Percentiles rank a stretch among this genome's conserved stretches.
These are phyloP conservation scores for Trichocladium antarcticum DNA, from an alignment of 495 filamentous ascomycete genomes.

Conservation along the genomic window DNA sequence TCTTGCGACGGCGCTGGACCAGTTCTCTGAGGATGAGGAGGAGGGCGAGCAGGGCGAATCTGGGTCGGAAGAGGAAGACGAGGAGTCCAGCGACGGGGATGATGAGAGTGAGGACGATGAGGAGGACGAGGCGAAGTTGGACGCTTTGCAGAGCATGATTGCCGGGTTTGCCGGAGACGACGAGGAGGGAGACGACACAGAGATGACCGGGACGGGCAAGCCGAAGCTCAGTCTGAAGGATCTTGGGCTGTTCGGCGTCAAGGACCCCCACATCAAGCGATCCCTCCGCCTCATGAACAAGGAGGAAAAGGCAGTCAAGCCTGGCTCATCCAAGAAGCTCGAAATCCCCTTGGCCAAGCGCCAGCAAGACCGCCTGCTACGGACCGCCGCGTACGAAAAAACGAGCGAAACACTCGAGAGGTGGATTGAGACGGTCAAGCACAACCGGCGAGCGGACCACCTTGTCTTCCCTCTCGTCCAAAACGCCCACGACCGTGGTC, in stretches of 20 bases:
- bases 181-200: conserved; percentile 17
- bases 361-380: conserved; percentile 78
- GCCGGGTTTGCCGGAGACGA: conserved; percentile 46
- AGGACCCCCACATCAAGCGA: conserved; percentile 65
- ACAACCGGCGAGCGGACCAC: conserved; percentile 85
- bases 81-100: conserved; percentile 36
- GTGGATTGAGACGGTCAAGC: conserved; percentile 91
- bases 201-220: conserved; percentile 32
- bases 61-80: conserved; percentile 27
- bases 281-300: conserved; percentile 59
- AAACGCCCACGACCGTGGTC: conserved; percentile 44
- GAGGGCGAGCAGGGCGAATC: conserved; percentile 29
- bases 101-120: conserved; percentile 42
- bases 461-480: conserved; percentile 80
- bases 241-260: conserved; percentile 56
- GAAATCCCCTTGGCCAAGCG: conserved; percentile 77
- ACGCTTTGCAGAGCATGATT: conserved; percentile 59
- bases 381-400: conserved; percentile 76
- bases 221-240: conserved; percentile 72
- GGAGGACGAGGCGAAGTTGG: conserved; percentile 44
- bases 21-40: conserved; percentile 43
- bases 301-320: conserved; percentile 40
- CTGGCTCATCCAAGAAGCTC: conserved; percentile 58
- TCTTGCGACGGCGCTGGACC: conserved; percentile 69
- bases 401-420: conserved; percentile 81